Base-by-base conservation (phyloP, 208 protist genomes). In the Herpetomonas muscarum region DNA sequence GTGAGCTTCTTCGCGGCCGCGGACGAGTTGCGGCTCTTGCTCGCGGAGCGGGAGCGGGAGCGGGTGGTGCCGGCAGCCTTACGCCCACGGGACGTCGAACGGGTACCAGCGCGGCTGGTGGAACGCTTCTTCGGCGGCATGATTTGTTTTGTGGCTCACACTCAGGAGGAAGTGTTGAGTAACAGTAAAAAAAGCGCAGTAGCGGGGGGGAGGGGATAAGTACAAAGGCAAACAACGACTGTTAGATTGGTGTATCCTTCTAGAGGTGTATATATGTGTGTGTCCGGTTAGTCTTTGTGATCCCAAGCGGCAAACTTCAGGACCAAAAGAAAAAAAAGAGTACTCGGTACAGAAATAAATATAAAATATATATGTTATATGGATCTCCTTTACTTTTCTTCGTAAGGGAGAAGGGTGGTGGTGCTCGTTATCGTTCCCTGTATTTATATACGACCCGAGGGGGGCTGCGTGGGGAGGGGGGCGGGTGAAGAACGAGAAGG, bases 121-220 rank as follows among this genome's bases (percentile, higher is more conserved):
- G 76, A 61, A 44, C 64, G 56, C 61, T 65, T 70, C 51, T 70
- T 79, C 19, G 63, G 48, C 5, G 79, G 49, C 79, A 86, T 86
- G 26, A 13, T n/a, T 46, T n/a, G 4, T n/a, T n/a, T n/a, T n/a
- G n/a, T n/a, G n/a, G n/a, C n/a, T n/a, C n/a, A n/a, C n/a, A n/a
- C n/a, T n/a, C n/a, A n/a, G n/a, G n/a, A n/a, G n/a, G n/a, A n/a
- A n/a, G n/a, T n/a, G n/a, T n/a, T n/a, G n/a, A n/a, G n/a, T n/a
- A n/a, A n/a, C n/a, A n/a, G n/a, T n/a, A n/a, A n/a, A n/a, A n/a
- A n/a, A n/a, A n/a, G n/a, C n/a, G n/a, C n/a, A n/a, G n/a, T n/a
- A n/a, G n/a, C n/a, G n/a, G n/a, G n/a, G n/a, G n/a, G n/a, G n/a
- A n/a, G n/a, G n/a, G n/a, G n/a, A n/a, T n/a, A n/a, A n/a, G n/a